Conservation (phyloP, 1,139 yeast species). For the Sugiyamaella paludigena region DNA sequence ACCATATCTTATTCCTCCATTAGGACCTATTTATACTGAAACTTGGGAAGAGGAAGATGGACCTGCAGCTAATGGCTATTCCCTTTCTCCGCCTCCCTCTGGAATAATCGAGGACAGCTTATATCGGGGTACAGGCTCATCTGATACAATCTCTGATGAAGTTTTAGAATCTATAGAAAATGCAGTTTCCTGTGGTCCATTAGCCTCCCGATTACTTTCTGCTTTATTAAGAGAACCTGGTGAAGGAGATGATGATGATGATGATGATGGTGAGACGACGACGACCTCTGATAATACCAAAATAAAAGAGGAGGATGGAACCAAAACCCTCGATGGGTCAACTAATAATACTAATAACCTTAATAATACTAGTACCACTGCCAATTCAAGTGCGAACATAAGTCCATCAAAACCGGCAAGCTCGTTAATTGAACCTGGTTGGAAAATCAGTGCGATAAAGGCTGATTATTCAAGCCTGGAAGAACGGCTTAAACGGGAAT, state of each 20-base stretch:
- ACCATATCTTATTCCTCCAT: conserved; percentile 62
- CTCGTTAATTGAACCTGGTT: conserved; percentile 29
- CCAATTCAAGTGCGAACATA: neutral
- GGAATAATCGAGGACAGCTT: conserved; percentile 15
- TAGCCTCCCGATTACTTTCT: conserved; percentile 77
- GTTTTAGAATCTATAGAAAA: conserved; percentile 66
- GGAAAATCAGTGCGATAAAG: conserved; percentile 48
- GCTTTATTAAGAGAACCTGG: conserved; percentile 67
- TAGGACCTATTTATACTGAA: conserved; percentile 79
- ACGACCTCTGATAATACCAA: neutral
- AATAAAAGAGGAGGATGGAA: conserved; percentile 8
- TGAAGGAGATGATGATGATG: conserved; percentile 28
- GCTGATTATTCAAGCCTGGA: conserved; percentile 79
- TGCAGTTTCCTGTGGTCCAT: conserved; percentile 80
- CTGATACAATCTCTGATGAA: conserved; percentile 60
- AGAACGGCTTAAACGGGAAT: conserved; percentile 80
- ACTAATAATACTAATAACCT: too few relatives aligned
- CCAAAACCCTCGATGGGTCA: too few relatives aligned
- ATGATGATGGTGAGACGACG: conserved; percentile 21
- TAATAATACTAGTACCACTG: neutral
- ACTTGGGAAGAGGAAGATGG: conserved; percentile 84
- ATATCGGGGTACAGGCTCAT: conserved; percentile 48
- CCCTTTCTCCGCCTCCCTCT: conserved; percentile 38
- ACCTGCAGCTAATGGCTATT: conserved; percentile 38
- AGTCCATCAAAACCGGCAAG: conserved; percentile 16